These are phyloP conservation scores for Erigeron philadelphicus DNA, from an alignment of 140 eudicot genomes.

Conservation along the genomic window DNA sequence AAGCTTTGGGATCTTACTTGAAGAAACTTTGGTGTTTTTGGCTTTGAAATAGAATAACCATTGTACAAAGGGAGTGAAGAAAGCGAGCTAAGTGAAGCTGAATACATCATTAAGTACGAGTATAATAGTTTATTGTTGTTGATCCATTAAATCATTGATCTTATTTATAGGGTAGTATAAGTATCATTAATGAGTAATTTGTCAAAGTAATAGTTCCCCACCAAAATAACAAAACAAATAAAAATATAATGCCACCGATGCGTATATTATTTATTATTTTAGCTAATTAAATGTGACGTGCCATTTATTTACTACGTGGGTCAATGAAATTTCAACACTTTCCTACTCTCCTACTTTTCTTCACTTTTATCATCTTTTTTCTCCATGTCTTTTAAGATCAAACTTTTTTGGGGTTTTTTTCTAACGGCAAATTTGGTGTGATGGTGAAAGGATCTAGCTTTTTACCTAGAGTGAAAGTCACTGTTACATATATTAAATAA, in stretches of 20 bases:
- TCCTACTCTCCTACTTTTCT: slow-evolving; percentile 10
- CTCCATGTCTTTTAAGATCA: slow-evolving; percentile 7
- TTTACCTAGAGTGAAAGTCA: no score
- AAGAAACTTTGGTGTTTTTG: slow-evolving; percentile 31
- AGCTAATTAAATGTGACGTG: slow-evolving; percentile 17
- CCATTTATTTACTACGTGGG: slow-evolving; percentile 26
- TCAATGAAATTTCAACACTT: slow-evolving; percentile 29
- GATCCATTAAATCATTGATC: not conserved
- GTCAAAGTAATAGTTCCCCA: slow-evolving; percentile 3
- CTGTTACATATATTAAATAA: no score
- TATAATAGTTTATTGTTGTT: slow-evolving; percentile 3
- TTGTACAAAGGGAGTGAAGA: slow-evolving; percentile 18
- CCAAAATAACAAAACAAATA: slow-evolving; percentile 9
- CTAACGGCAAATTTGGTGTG: no score
- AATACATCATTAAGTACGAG: slow-evolving; percentile 8
- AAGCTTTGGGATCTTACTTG: slow-evolving; percentile 43
- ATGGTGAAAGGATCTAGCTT: not conserved
- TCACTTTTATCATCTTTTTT: slow-evolving; percentile 13
- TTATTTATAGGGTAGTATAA: slow-evolving; percentile 24
- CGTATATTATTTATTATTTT: slow-evolving; percentile 1
- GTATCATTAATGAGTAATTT: slow-evolving; percentile 15
- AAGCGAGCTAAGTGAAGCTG: slow-evolving; percentile 18
- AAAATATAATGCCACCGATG: slow-evolving; percentile 21
- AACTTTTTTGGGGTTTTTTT: not conserved
- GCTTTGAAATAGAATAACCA: slow-evolving; percentile 16